A percentile compares a stretch with the other conserved stretches of the same genome.
phyloP scores from a whole-genome alignment of 108 stramenopile genomes.

The Schizochytrium sp. region DNA sequence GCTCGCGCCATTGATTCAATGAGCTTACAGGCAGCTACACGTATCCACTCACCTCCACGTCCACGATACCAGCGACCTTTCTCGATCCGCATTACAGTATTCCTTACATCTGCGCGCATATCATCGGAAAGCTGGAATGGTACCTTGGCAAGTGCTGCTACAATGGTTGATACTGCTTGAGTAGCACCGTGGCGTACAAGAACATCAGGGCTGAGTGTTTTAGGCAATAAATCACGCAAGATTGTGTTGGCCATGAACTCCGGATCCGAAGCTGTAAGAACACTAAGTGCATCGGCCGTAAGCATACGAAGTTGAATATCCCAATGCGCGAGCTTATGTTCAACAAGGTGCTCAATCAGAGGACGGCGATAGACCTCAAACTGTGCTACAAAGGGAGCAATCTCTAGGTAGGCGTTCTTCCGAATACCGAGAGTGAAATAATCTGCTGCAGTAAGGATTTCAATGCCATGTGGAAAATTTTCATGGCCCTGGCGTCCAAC shows the following conservation, averaged over 20 bases:
- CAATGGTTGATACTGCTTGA: constrained; percentile 84
- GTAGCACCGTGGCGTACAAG: constrained; percentile 87
- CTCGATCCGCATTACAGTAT: constrained; percentile 87
- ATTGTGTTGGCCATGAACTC: constrained; percentile 73
- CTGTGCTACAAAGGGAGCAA: constrained; percentile 82
- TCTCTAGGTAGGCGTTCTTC: constrained; percentile 81
- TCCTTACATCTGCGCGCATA: constrained; percentile 70
- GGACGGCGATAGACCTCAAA: constrained; percentile 84
- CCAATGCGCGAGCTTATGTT: constrained; percentile 89
- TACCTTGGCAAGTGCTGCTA: constrained; percentile 79
- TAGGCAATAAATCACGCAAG: constrained; percentile 81
- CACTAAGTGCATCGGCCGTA: constrained; percentile 81
- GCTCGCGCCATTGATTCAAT: constrained; percentile 89
- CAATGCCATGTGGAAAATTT: constrained; percentile 93
- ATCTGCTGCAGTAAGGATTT: constrained; percentile 92
- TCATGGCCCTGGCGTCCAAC: constrained; percentile 79
- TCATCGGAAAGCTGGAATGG: constrained; percentile 17
- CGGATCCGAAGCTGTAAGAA: constrained; percentile 78
- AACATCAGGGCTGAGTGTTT: constrained; percentile 80
- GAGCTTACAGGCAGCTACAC: constrained; percentile 87
- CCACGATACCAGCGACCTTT: constrained; percentile 94
- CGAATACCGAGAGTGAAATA: constrained; percentile 96
- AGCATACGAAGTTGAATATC: constrained; percentile 85
- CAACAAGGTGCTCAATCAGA: constrained; percentile 84
- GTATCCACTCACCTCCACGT: constrained; percentile 94